Evolutionary conservation across 306 rosid species (phyloP).

Genomic region (Gastrolobium bilobum): DNA sequence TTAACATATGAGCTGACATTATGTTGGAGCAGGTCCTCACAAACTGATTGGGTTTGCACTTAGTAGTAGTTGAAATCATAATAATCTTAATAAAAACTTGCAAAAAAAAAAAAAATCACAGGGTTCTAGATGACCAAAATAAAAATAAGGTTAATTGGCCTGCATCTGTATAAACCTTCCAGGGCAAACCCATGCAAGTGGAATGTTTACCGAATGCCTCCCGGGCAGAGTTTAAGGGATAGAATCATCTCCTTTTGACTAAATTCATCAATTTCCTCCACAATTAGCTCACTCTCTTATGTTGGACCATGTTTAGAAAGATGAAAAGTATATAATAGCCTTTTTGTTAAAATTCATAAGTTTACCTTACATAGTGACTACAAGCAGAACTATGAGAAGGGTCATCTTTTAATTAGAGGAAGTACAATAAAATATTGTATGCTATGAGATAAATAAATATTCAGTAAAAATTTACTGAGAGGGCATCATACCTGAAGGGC

Average conservation of each 20-base stretch:
- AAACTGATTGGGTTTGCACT: not conserved
- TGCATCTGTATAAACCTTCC: not conserved
- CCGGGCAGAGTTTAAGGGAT: not conserved
- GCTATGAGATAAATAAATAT: constrained; percentile 1
- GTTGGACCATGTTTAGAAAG: constrained; percentile 7
- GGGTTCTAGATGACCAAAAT: not conserved
- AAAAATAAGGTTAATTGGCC: not conserved
- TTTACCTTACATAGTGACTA: constrained; percentile 11
- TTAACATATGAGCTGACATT: not conserved
- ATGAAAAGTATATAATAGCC: constrained; percentile 10
- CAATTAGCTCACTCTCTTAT: constrained; percentile 2
- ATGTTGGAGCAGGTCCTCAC: not conserved
- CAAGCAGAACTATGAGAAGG: not conserved
- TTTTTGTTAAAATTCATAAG: constrained; percentile 15
- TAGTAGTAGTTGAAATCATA: not conserved
- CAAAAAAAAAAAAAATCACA: not conserved
- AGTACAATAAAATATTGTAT: not conserved
- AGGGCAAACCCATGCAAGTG: not conserved
- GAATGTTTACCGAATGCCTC: constrained; percentile 3
- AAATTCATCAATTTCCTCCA: constrained; percentile 9
- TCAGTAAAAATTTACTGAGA: constrained; percentile 22
- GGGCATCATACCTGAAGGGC: constrained; percentile 79
- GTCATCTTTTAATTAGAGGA: not conserved
- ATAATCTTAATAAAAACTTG: not conserved
- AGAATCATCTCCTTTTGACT: constrained; percentile 3